Conservation (phyloP, 345 rosid genomes). For the Euphorbia lathyris region DNA sequence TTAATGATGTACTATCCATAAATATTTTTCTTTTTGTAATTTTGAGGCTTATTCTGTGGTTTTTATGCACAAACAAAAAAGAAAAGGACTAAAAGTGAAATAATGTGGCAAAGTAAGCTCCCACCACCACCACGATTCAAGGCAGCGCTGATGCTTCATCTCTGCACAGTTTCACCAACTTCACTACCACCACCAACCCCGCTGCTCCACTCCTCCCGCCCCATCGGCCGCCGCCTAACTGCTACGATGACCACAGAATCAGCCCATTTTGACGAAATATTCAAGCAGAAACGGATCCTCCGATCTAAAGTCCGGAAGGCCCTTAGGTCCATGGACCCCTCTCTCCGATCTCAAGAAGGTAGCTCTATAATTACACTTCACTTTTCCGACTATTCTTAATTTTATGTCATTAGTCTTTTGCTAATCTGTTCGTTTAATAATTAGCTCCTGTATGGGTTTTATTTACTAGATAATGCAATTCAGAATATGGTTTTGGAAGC, state of each 20-base stretch:
- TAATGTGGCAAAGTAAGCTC: constrained; percentile 10
- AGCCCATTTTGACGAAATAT: constrained; percentile 44
- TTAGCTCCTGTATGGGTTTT: too few species aligned
- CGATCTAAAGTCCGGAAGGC: constrained; percentile 66
- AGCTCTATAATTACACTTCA: neutral
- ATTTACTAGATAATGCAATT: constrained; percentile 56
- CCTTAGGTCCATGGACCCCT: constrained; percentile 77
- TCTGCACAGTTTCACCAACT: neutral
- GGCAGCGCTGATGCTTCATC: constrained; percentile 5
- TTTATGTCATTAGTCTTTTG: neutral
- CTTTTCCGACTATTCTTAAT: neutral
- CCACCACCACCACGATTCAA: constrained; percentile 13
- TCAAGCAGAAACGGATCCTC: constrained; percentile 59
- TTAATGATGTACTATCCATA: neutral
- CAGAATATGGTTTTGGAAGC: constrained; percentile 67
- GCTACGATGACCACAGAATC: constrained; percentile 20
- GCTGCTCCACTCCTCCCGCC: neutral
- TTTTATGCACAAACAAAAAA: constrained; percentile 7
- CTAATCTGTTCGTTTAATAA: too few species aligned
- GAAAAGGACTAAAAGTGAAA: neutral
- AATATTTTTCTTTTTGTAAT: neutral
- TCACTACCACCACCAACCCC: neutral
- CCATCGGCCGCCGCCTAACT: neutral
- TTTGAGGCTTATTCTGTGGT: neutral
- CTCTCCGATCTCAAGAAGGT: constrained; percentile 75